Percentiles rank a stretch among this genome's conserved stretches.
Evolutionary conservation across 2,329 filamentous ascomycete species (phyloP).

Genomic region (Colletotrichum noveboracense): DNA sequence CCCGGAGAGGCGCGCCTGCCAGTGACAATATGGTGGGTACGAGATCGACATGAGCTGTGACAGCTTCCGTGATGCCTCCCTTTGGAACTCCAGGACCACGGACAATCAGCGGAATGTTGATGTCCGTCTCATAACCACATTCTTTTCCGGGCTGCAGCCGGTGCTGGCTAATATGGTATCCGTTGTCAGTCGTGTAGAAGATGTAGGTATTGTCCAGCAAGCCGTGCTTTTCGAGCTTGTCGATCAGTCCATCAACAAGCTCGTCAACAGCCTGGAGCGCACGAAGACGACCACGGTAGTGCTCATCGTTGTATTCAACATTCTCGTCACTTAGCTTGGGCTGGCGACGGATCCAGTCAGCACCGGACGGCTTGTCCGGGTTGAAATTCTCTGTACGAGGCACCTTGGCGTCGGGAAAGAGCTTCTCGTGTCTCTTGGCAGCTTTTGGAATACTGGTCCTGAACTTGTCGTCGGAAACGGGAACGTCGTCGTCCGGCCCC

Average conservation of each 20-base stretch:
- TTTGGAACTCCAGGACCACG: slow-evolving; percentile 51
- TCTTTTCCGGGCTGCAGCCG: slow-evolving; percentile 56
- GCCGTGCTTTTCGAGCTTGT: slow-evolving; percentile 33
- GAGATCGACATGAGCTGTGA: slow-evolving; percentile 59
- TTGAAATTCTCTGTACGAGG: slow-evolving; percentile 73
- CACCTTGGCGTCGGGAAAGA: slow-evolving; percentile 64
- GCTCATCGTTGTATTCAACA: slow-evolving; percentile 41
- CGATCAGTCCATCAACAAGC: slow-evolving; percentile 44
- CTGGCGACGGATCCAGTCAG: slow-evolving; percentile 48
- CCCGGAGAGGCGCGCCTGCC: slow-evolving; percentile 34
- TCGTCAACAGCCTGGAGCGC: slow-evolving; percentile 52
- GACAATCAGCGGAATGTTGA: slow-evolving; percentile 55
- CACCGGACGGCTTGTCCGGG: slow-evolving; percentile 48
- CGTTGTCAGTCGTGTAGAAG: slow-evolving; percentile 58
- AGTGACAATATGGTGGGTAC: slow-evolving; percentile 58
- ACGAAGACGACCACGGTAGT: slow-evolving; percentile 45
- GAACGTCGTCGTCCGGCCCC: slow-evolving; percentile 57
- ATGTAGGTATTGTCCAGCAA: slow-evolving; percentile 52
- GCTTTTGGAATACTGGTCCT: slow-evolving; percentile 24
- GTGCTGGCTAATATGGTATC: slow-evolving; percentile 59
- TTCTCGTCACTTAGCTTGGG: slow-evolving; percentile 34
- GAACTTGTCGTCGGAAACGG: slow-evolving; percentile 57
- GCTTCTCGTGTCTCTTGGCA: slow-evolving; percentile 61
- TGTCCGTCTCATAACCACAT: slow-evolving; percentile 57
- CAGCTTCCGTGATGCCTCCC: slow-evolving; percentile 38